phyloP scores from a whole-genome alignment of 495 filamentous ascomycete species.

The Aspergillus homomorphus region DNA sequence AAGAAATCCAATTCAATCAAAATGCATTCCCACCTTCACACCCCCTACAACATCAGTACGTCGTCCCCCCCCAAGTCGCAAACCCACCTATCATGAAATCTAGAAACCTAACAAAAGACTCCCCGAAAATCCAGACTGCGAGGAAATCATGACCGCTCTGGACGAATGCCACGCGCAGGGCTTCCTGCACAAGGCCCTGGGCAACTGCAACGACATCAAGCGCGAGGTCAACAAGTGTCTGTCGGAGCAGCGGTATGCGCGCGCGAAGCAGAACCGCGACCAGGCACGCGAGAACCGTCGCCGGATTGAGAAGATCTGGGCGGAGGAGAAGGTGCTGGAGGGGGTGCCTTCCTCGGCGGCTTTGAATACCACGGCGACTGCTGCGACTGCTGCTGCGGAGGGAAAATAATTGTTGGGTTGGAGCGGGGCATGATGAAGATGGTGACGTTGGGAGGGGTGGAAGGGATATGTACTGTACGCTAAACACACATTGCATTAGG shows the following conservation, averaged over 20 bases:
- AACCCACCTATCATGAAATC: constrained; percentile 5
- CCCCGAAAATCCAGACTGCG: too few relatives aligned
- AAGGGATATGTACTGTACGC: neutral
- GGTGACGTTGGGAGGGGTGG: neutral
- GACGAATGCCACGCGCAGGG: constrained; percentile 94
- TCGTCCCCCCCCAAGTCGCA: constrained; percentile 6
- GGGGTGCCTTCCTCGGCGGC: constrained; percentile 9
- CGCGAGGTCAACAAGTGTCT: constrained; percentile 77
- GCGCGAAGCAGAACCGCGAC: constrained; percentile 73
- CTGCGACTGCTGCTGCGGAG: constrained; percentile 8
- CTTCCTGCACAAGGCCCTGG: constrained; percentile 82
- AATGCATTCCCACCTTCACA: constrained; percentile 98
- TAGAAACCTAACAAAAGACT: constrained; percentile 3
- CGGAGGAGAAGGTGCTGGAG: constrained; percentile 50
- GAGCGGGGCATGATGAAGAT: neutral
- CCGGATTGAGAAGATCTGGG: constrained; percentile 70
- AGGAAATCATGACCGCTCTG: constrained; percentile 85
- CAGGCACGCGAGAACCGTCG: constrained; percentile 63
- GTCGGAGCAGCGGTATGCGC: constrained; percentile 69
- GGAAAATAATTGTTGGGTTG: constrained; percentile 22
- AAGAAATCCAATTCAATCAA: too few relatives aligned
- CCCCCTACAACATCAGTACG: constrained; percentile 81
- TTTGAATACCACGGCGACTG: too few relatives aligned
- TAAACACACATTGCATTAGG: constrained; percentile 4
- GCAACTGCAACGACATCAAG: constrained; percentile 88